phyloP scores from a whole-genome alignment of 2,329 filamentous ascomycete genomes.

The Elsinoe necatrix region DNA sequence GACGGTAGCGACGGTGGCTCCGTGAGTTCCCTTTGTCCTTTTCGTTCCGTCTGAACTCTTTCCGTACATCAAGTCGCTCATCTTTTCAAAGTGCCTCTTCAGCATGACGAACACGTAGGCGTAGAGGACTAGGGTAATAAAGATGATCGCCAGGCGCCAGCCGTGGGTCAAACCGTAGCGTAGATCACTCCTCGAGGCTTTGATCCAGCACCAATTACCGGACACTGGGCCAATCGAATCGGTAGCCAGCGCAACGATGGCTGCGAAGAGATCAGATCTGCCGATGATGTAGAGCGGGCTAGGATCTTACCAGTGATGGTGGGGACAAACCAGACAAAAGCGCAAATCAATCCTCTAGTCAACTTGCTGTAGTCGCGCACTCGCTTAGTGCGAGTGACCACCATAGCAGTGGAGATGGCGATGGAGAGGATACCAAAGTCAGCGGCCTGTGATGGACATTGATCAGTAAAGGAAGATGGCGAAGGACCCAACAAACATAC shows the following conservation, averaged over 20 bases:
- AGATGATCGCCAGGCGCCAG: slow-evolving; percentile 39
- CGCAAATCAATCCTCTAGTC: slow-evolving; percentile 30
- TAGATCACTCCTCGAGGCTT: slow-evolving; percentile 30
- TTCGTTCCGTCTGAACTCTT: neutral
- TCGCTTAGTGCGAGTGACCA: slow-evolving; percentile 31
- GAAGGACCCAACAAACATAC: slow-evolving; percentile 19
- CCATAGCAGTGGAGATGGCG: slow-evolving; percentile 36
- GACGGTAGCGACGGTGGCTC: neutral
- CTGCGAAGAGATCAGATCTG: slow-evolving; percentile 1
- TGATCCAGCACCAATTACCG: slow-evolving; percentile 45
- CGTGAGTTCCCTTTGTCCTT: neutral
- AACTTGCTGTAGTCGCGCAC: slow-evolving; percentile 27
- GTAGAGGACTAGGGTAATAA: slow-evolving; percentile 36
- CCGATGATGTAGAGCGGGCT: neutral
- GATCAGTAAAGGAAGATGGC: neutral
- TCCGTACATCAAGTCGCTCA: slow-evolving; percentile 4
- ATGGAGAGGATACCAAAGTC: slow-evolving; percentile 40
- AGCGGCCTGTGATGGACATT: slow-evolving; percentile 21
- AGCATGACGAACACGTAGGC: slow-evolving; percentile 36
- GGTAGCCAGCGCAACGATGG: slow-evolving; percentile 25
- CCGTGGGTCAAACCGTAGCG: slow-evolving; percentile 40
- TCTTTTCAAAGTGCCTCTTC: slow-evolving; percentile 18
- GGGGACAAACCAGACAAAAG: slow-evolving; percentile 36
- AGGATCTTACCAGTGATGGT: slow-evolving; percentile 30
- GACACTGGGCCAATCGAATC: slow-evolving; percentile 33